Conservation (phyloP, 2,329 filamentous ascomycete genomes). For the Xylaria sp. region DNA sequence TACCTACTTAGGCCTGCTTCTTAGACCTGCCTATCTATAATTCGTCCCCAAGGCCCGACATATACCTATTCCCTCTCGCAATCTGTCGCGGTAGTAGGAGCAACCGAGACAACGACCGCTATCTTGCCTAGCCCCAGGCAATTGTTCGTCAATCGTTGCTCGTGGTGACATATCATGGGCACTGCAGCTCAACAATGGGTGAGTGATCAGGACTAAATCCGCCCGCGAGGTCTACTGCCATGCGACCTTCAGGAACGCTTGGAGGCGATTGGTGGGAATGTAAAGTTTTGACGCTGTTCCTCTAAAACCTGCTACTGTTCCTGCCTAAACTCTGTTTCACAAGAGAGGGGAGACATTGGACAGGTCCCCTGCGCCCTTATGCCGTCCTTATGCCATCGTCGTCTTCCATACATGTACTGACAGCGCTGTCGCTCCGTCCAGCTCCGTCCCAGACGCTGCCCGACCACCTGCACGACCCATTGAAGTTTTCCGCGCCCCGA, state of each 20-base stretch:
- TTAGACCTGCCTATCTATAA: too few relatives aligned
- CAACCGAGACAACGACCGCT: not conserved
- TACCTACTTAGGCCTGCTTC: too few relatives aligned
- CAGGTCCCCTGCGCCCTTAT: not conserved
- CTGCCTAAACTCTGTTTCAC: conserved; percentile 31
- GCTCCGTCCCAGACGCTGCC: conserved; percentile 63
- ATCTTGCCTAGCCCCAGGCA: not conserved
- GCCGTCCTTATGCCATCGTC: conserved; percentile 21
- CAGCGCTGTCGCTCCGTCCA: conserved; percentile 37
- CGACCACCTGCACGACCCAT: conserved; percentile 56
- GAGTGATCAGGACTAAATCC: conserved; percentile 19
- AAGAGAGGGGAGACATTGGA: conserved; percentile 26
- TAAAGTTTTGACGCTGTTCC: not conserved
- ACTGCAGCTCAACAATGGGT: conserved; percentile 36
- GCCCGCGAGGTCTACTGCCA: too few relatives aligned
- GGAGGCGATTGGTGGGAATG: not conserved
- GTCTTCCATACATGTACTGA: conserved; percentile 33
- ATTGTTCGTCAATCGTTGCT: conserved; percentile 1
- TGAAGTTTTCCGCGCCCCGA: conserved; percentile 56
- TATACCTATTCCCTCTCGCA: too few relatives aligned
- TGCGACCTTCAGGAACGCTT: not conserved
- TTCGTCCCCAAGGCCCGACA: too few relatives aligned
- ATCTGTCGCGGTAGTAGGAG: too few relatives aligned
- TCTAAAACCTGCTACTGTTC: not conserved
- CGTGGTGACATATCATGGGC: conserved; percentile 33